These are phyloP conservation scores for Rickenella mellea DNA, from an alignment of 768 basidiomycete genomes.

Conservation along the genomic window DNA sequence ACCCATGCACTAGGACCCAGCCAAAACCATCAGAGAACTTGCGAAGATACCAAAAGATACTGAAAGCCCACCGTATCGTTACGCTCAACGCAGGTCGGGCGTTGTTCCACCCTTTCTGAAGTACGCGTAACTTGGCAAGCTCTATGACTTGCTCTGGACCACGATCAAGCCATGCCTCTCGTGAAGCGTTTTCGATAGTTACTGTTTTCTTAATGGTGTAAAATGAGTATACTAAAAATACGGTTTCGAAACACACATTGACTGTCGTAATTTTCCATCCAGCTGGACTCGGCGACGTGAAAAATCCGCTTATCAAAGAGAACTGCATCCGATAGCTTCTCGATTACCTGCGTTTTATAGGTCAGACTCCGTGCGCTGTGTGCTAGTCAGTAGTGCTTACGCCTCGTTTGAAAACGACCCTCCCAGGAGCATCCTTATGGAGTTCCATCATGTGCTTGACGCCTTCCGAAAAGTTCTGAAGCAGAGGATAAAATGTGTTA, in stretches of 20 bases:
- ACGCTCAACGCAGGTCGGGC: not conserved
- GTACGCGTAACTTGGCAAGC: constrained; percentile 17
- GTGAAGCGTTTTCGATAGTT: constrained; percentile 18
- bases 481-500: not conserved
- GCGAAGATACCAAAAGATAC: too few relatives aligned
- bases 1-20: constrained; percentile 32
- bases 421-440: not conserved
- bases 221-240: not conserved
- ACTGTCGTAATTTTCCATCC: constrained; percentile 24
- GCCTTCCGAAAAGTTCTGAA: not conserved
- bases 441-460: not conserved
- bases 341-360: constrained; percentile 17
- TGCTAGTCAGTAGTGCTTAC: not conserved
- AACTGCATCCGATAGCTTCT: constrained; percentile 24
- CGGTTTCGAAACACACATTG: constrained; percentile 21
- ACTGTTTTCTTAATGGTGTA: constrained; percentile 19
- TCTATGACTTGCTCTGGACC: constrained; percentile 24
- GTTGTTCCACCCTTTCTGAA: not conserved
- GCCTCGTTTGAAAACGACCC: not conserved
- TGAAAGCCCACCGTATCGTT: not conserved
- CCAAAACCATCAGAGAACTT: too few relatives aligned
- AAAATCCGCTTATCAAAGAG: constrained; percentile 31
- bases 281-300: constrained; percentile 24
- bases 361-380: not conserved
- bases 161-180: constrained; percentile 23